phyloP scores from a whole-genome alignment of 306 rosid genomes.

The Bauhinia variegata region DNA sequence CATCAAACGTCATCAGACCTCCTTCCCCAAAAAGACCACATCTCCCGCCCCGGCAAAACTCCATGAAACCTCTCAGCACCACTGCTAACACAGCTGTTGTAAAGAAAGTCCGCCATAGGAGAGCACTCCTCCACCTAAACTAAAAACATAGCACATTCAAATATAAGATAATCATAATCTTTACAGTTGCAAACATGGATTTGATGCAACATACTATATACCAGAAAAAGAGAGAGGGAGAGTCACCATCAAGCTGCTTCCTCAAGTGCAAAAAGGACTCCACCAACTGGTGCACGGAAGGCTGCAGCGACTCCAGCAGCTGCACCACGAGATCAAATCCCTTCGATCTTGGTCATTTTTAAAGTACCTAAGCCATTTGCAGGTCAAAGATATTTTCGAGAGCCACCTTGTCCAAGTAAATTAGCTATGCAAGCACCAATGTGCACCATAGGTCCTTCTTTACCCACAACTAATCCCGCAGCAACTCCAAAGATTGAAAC shows the following conservation, averaged over 20 bases:
- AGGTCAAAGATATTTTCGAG: conserved; percentile 66
- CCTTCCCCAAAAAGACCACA: conserved; percentile 90
- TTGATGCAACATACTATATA: neutral
- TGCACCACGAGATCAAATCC: conserved; percentile 85
- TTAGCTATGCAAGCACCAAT: conserved; percentile 82
- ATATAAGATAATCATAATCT: too few relatives aligned
- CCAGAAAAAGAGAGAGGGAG: too few relatives aligned
- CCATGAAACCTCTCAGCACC: conserved; percentile 61
- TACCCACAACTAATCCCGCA: conserved; percentile 80
- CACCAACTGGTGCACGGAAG: conserved; percentile 88
- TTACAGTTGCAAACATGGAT: too few relatives aligned
- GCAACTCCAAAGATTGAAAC: conserved; percentile 83
- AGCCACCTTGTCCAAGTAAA: conserved; percentile 84
- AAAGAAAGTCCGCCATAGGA: conserved; percentile 83
- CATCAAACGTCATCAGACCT: conserved; percentile 74
- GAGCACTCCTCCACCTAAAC: conserved; percentile 84
- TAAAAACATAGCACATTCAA: neutral
- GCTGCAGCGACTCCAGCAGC: conserved; percentile 95
- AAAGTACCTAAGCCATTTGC: conserved; percentile 77
- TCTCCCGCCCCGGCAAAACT: conserved; percentile 53
- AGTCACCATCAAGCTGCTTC: conserved; percentile 86
- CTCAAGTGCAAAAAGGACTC: conserved; percentile 88
- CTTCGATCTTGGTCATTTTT: conserved; percentile 78
- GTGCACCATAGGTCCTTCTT: conserved; percentile 92
- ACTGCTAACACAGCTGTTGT: conserved; percentile 84